Percentiles rank a stretch among this genome's conserved stretches.
Conservation (phyloP, 2,329 filamentous ascomycete species). For the Talaromyces pinophilus region DNA sequence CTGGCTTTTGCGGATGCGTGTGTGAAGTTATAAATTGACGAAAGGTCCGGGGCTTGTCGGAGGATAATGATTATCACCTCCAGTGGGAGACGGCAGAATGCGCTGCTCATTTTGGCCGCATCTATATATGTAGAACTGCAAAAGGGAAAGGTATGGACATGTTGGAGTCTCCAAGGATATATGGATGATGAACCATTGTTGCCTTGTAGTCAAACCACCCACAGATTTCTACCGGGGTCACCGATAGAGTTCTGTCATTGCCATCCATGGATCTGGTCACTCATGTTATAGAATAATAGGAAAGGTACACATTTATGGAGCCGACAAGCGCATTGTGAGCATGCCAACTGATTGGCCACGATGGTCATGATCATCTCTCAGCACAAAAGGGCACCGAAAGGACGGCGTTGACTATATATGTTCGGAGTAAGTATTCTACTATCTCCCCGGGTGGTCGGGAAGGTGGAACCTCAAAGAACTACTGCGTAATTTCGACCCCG, state of each 20-base stretch:
- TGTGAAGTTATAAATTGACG: constrained; percentile 2
- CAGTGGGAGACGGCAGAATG: background rate
- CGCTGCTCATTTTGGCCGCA: background rate
- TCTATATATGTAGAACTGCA: background rate
- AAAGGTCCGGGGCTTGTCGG: constrained; percentile 6
- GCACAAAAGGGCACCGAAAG: background rate
- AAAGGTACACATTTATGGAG: too few relatives aligned
- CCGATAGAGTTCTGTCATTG: background rate
- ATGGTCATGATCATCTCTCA: background rate
- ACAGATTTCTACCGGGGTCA: background rate
- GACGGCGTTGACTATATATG: background rate
- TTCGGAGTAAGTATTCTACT: background rate
- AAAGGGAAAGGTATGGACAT: background rate
- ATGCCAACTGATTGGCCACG: too few relatives aligned
- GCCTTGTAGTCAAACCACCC: background rate
- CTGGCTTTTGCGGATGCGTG: constrained; percentile 10
- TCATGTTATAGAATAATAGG: background rate
- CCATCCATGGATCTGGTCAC: background rate
- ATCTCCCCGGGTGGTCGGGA: background rate
- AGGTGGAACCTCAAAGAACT: background rate
- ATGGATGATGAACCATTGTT: background rate
- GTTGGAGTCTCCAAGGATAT: background rate
- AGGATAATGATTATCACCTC: constrained; percentile 1
- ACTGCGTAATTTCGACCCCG: background rate
- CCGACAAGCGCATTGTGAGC: too few relatives aligned